Evolutionary conservation across 2,329 filamentous ascomycete species (phyloP).

Genomic region (Fonsecaea erecta): DNA sequence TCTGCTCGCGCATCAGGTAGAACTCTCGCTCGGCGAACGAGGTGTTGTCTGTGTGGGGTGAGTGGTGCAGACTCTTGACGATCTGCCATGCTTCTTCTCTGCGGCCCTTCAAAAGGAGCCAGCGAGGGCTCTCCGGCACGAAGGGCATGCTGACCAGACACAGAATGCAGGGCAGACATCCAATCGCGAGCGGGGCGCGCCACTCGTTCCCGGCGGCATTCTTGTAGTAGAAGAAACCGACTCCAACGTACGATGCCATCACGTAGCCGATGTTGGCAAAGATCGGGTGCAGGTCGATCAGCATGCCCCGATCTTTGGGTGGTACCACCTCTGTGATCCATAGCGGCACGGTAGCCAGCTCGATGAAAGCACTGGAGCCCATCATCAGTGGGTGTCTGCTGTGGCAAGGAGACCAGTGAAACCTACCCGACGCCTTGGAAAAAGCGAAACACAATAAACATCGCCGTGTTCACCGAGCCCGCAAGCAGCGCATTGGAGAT

Average conservation of each 20-base stretch:
- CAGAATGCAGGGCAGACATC: constrained; percentile 3
- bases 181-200: constrained; percentile 7
- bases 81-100: constrained; percentile 13
- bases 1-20: constrained; percentile 23
- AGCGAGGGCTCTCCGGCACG: constrained; percentile 25
- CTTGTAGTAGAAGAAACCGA: constrained; percentile 20
- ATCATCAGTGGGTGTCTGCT: too few species aligned
- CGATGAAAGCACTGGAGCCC: too few species aligned
- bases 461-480: constrained; percentile 5
- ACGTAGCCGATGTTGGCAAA: constrained; percentile 2
- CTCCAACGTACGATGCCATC: constrained; percentile 5
- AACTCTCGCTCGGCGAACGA: constrained; percentile 16
- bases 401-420: not conserved
- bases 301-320: constrained; percentile 6
- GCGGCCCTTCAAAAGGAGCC: constrained; percentile 16
- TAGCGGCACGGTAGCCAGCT: not conserved
- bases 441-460: constrained; percentile 19
- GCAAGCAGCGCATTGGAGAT: constrained; percentile 5
- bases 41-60: not conserved
- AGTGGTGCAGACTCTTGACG: constrained; percentile 15
- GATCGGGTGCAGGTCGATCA: not conserved
- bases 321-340: constrained; percentile 15
- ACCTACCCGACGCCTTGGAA: constrained; percentile 5
- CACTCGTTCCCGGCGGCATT: constrained; percentile 27
- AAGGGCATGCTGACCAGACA: constrained; percentile 8